These are phyloP conservation scores for Ramichloridium luteum DNA, from an alignment of 2,329 filamentous ascomycete genomes.

Conservation along the genomic window DNA sequence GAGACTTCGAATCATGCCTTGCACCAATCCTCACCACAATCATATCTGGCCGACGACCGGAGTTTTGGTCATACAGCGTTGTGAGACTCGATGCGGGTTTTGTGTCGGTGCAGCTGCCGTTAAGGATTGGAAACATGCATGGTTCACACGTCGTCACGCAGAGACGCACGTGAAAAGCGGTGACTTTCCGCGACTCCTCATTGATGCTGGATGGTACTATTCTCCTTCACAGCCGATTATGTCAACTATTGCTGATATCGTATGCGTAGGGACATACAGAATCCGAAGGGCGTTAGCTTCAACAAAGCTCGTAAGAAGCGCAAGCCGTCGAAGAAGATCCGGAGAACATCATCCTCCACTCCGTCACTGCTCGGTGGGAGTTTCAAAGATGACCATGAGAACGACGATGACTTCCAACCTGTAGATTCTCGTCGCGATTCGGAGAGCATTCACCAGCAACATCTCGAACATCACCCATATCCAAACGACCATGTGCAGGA, in stretches of 20 bases:
- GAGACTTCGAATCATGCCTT: constrained; percentile 15
- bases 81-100: constrained; percentile 18
- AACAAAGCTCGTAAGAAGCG: constrained; percentile 1
- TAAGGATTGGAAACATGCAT: constrained; percentile 18
- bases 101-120: constrained; percentile 11
- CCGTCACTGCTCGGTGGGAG: too few relatives aligned
- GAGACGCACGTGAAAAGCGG: background rate
- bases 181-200: background rate
- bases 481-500: too few relatives aligned
- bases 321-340: too few relatives aligned
- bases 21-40: constrained; percentile 14
- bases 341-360: too few relatives aligned
- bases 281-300: background rate
- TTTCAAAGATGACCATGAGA: too few relatives aligned
- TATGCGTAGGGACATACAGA: background rate
- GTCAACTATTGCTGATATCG: too few relatives aligned
- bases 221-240: too few relatives aligned
- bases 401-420: too few relatives aligned
- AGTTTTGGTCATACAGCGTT: constrained; percentile 16
- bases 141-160: constrained; percentile 22
- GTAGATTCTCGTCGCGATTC: too few relatives aligned
- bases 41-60: constrained; percentile 18
- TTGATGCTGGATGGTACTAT: background rate
- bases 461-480: too few relatives aligned
- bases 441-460: too few relatives aligned